Evolutionary conservation across 805 yeast genomes (phyloP).

Genomic region (Candida ipomoeae): DNA sequence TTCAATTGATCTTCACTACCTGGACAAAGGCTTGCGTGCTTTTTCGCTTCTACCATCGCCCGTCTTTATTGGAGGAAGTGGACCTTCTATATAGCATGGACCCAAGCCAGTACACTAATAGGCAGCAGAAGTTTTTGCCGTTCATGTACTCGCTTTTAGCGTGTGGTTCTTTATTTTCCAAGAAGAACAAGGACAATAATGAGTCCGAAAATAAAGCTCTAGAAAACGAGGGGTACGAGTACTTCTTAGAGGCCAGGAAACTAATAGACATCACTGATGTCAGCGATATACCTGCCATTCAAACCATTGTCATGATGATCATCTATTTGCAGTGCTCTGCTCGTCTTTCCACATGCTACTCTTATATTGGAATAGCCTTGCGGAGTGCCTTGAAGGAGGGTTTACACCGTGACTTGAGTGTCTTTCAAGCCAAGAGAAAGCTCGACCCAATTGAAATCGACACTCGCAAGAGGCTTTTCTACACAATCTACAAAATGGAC

Average conservation of each 20-base stretch:
- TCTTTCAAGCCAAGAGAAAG: constrained; percentile 46
- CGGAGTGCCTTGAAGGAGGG: constrained; percentile 82
- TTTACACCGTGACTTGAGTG: constrained; percentile 63
- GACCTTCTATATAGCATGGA: constrained; percentile 74
- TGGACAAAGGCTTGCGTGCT: constrained; percentile 86
- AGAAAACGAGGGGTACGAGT: constrained; percentile 75
- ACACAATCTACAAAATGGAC: constrained; percentile 90
- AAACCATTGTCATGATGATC: constrained; percentile 81
- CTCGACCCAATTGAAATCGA: constrained; percentile 76
- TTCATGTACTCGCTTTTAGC: constrained; percentile 84
- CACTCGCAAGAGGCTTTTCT: constrained; percentile 77
- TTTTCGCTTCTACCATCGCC: constrained; percentile 82
- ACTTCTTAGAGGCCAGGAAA: constrained; percentile 75
- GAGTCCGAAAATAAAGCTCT: constrained; percentile 32
- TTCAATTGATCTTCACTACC: constrained; percentile 65
- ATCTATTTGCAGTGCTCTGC: constrained; percentile 87
- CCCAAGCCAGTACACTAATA: constrained; percentile 64
- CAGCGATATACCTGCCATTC: constrained; percentile 75
- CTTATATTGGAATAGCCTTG: constrained; percentile 84
- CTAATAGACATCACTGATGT: constrained; percentile 81
- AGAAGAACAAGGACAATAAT: constrained; percentile 18
- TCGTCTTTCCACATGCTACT: constrained; percentile 78
- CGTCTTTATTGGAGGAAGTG: constrained; percentile 68
- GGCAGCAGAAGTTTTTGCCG: constrained; percentile 73
- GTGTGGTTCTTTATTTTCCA: constrained; percentile 75